Conservation (phyloP, 345 rosid genomes). For the Stellera chamaejasme region DNA sequence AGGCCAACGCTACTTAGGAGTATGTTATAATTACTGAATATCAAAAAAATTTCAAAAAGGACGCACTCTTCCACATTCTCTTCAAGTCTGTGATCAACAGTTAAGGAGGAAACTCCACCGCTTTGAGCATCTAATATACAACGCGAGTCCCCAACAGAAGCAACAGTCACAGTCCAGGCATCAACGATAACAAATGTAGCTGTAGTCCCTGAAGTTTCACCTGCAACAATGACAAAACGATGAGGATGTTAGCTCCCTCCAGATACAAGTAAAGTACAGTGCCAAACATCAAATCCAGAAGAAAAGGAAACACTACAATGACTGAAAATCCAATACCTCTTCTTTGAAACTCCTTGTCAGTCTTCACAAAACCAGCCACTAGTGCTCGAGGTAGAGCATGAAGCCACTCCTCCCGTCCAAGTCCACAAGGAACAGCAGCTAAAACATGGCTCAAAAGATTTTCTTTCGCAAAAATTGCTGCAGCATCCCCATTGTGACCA, state of each 20-base stretch:
- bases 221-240: conserved; percentile 26
- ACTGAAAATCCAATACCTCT: conserved; percentile 37
- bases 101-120: conserved; percentile 58
- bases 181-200: conserved; percentile 87
- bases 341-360: conserved; percentile 89
- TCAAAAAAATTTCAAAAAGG: conserved; percentile 11
- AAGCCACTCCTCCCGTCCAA: conserved; percentile 80
- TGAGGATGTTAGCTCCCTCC: conserved; percentile 8
- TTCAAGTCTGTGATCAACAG: conserved; percentile 89
- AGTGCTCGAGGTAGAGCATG: conserved; percentile 83
- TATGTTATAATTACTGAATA: conserved; percentile 6
- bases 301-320: conserved; percentile 4
- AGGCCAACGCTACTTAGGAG: neutral
- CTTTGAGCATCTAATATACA: conserved; percentile 77
- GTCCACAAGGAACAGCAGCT: conserved; percentile 66
- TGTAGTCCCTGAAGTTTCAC: conserved; percentile 92
- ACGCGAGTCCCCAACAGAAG: conserved; percentile 92
- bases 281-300: conserved; percentile 2
- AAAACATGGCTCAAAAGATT: conserved; percentile 58
- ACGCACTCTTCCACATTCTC: conserved; percentile 79
- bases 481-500: conserved; percentile 93
- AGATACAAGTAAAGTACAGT: neutral
- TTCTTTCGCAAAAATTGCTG: conserved; percentile 75
- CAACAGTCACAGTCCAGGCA: conserved; percentile 92
- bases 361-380: conserved; percentile 90